Evolutionary conservation across 768 basidiomycete species (phyloP), one percentile per base, ranked within the genome.

Genomic region (Russula earlei): DNA sequence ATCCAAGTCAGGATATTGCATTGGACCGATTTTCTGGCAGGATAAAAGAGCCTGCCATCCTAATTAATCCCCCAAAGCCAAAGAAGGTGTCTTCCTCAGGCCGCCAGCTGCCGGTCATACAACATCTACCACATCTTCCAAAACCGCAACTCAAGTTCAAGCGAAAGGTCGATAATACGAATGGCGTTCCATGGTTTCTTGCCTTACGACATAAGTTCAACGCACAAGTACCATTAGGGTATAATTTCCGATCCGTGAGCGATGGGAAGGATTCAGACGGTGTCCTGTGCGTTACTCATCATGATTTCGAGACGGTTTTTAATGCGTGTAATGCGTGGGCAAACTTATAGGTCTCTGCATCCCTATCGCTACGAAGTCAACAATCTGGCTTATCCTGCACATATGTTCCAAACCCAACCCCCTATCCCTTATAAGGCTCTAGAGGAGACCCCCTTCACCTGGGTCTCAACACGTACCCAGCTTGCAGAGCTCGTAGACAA

Each of bases 301-400:
- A 19, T 25, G 20, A 11, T 54, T 40, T 4, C 5, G 11, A 17
- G 31, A 15, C 2, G n/a, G 47, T 10, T 17, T 41, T 22, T 33
- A 31, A n/a, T n/a, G n/a, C n/a, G n/a, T n/a, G n/a, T 42, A 56
- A 29, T 40, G 33, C 34, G 19, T 47, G 49, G 22, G 62, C 49
- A 66, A 66, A 49, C 56, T 34, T 10, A 14, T 42, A 75, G 76
- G 42, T 64, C 68, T 14, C 49, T 52, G 5, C 89, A 95, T 69
- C 92, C 92, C 1, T 98, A 98, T 69, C 82, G 77, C 50, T 84
- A 88, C 64, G 94, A 95, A 68, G 87, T 93, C 49, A 78, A 74
- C 12, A 83, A 91, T 67, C 73, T 88, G 10, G 68, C 75, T 1
- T 87, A 88, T 62, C 88, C 90, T 15, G 64, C 77, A 0, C 76